Conservation (phyloP, 768 basidiomycete genomes). For the Royoungia palumana region DNA sequence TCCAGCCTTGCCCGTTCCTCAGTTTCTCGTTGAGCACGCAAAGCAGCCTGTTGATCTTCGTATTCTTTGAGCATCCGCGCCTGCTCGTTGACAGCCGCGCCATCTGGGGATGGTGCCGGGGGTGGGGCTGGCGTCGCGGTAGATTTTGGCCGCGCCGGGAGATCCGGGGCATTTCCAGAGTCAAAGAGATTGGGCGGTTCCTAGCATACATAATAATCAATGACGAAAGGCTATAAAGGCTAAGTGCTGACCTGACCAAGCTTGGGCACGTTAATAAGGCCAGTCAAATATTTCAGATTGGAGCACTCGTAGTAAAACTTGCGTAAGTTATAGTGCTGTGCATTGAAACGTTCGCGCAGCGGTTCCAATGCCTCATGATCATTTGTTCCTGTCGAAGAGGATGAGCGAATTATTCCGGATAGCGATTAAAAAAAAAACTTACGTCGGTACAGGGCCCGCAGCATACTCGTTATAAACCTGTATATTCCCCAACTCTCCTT, state of each 20-base stretch:
- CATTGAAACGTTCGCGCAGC: conserved; percentile 78
- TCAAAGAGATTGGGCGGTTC: conserved; percentile 96
- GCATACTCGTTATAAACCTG: conserved; percentile 97
- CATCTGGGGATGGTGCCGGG: conserved; percentile 68
- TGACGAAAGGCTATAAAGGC: background rate
- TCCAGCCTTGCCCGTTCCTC: conserved; percentile 83
- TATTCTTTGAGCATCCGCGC: conserved; percentile 93
- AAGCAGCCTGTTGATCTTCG: conserved; percentile 88
- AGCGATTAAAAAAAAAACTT: conserved; percentile 29
- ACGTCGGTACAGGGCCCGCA: conserved; percentile 96
- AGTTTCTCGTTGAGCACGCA: conserved; percentile 75
- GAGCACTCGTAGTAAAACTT: conserved; percentile 99
- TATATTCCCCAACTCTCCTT: conserved; percentile 99
- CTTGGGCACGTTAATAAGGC: conserved; percentile 97
- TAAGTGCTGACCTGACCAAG: conserved; percentile 66
- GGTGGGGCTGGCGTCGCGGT: conserved; percentile 57
- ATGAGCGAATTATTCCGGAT: conserved; percentile 1
- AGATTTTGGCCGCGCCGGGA: conserved; percentile 77
- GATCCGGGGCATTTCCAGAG: conserved; percentile 75
- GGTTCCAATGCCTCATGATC: conserved; percentile 88
- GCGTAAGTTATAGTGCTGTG: conserved; percentile 90
- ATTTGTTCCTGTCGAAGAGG: conserved; percentile 66
- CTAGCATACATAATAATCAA: conserved; percentile 37
- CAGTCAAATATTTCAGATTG: conserved; percentile 96
- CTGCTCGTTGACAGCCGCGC: conserved; percentile 80